Conservation (phyloP, 768 basidiomycete genomes). For the Agrocybe praecox region DNA sequence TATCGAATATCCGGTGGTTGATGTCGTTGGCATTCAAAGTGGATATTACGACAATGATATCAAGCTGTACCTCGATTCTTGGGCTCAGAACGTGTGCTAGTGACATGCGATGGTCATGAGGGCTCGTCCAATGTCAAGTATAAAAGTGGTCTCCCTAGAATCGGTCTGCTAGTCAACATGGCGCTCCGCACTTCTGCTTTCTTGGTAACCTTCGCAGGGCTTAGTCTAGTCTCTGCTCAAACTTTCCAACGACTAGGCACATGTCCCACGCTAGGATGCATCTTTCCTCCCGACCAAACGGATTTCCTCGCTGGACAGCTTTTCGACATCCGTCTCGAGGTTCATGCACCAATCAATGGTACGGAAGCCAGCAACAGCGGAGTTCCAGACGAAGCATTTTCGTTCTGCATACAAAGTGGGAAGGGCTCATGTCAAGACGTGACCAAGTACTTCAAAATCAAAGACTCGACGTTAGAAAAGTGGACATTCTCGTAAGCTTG, state of each 20-base stretch:
- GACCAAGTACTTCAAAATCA: conserved; percentile 35
- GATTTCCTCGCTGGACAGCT: conserved; percentile 44
- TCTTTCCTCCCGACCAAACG: conserved; percentile 46
- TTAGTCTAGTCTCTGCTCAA: conserved; percentile 30
- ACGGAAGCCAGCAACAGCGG: conserved; percentile 35
- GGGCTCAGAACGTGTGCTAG: too few species aligned
- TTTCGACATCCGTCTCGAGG: conserved; percentile 44
- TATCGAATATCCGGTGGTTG: too few species aligned
- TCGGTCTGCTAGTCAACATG: background rate
- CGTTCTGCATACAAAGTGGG: conserved; percentile 37
- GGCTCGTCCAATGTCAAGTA: too few species aligned
- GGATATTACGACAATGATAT: too few species aligned
- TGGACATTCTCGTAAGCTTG: conserved; percentile 41
- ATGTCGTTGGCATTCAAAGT: too few species aligned
- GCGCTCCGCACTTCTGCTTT: conserved; percentile 11
- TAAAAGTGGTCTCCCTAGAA: too few species aligned
- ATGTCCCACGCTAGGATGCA: conserved; percentile 42
- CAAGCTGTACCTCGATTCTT: too few species aligned
- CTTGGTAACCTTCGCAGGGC: conserved; percentile 18
- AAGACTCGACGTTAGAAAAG: conserved; percentile 32
- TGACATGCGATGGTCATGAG: too few species aligned
- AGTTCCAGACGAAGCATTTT: conserved; percentile 40
- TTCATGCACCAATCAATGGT: conserved; percentile 45
- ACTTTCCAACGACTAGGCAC: conserved; percentile 42
- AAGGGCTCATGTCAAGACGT: conserved; percentile 35